Evolutionary conservation across 164 flowering plant genomes (phyloP).

Genomic region (Echeveria elegans): DNA sequence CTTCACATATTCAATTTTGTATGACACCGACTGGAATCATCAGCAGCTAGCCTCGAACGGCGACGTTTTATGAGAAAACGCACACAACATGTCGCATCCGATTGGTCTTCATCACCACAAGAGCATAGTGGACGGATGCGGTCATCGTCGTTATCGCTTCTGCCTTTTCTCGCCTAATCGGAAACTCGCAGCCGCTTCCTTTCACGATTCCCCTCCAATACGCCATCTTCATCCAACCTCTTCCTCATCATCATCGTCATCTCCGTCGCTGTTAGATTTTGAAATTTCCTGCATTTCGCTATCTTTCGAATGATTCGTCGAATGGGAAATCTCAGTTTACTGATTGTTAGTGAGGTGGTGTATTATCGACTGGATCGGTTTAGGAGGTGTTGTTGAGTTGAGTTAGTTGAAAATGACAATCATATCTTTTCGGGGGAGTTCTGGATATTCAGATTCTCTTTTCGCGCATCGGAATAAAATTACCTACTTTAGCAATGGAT

Average conservation of each 20-base stretch:
- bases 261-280: too few species aligned
- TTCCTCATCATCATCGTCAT: neutral
- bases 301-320: too few species aligned
- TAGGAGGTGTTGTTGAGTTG: too few species aligned
- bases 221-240: neutral
- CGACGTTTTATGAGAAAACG: neutral
- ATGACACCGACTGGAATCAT: neutral
- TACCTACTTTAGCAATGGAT: slow-evolving; percentile 65
- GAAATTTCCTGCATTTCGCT: too few species aligned
- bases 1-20: too few species aligned
- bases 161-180: neutral
- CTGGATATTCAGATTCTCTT: slow-evolving; percentile 49
- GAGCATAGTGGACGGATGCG: too few species aligned
- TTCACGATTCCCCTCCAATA: neutral
- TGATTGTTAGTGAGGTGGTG: too few species aligned
- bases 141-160: neutral
- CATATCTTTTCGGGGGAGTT: slow-evolving; percentile 51
- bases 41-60: neutral
- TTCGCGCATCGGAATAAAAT: slow-evolving; percentile 29
- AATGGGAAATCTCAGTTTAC: too few species aligned
- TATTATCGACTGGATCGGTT: neutral
- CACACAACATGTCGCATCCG: neutral
- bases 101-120: neutral
- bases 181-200: neutral
- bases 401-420: slow-evolving; percentile 51